Evolutionary conservation across 1,139 yeast genomes (phyloP), one percentile per base, ranked within the genome.

Genomic region (Debaryomycetaceae sp.): DNA sequence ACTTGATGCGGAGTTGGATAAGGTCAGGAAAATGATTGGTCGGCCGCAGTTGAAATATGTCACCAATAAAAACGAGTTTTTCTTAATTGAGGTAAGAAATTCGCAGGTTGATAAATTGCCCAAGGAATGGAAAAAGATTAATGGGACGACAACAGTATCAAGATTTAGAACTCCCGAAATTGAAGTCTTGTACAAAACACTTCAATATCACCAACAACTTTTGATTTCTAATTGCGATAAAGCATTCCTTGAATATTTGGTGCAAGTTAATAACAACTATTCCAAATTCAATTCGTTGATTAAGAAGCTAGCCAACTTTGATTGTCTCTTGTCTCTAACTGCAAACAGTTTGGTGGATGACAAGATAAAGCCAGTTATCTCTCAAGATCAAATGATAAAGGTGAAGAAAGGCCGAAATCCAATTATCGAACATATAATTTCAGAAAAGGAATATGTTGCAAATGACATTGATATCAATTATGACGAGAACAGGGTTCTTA

Each of bases 351-450:
- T 80, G 2, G 52, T 61, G 9, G 71, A 70, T 36, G 63, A 75
- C 0, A 71, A 72, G 14, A 64, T 67, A 4, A 73, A 76, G 45
- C 96, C 97, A 0, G 70, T 86, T 43, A 75, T 59, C 1, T 56
- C 76, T 3, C 81, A 80, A 42, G 60, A 63, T 6, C 84, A 81
- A 34, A 58, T 69, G 6, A 69, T 91, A 5, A 67, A 76, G 5
- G 69, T 89, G 0, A 65, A 59, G 20, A 72, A 77, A 6, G 87
- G 95, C 1, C 70, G 95, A 34, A 91, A 93, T 56, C 98, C 98
- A 1, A 81, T 90, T 43, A 77, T 87, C 9, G 95, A 87, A 57
- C 75, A 75, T 36, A 56, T 75, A 36, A 55, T 75, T 1, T 67
- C 66, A 36, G 44, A 54, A 3, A 56, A 62, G 5, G 63, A 60